phyloP scores from a whole-genome alignment of 345 rosid species.

The Citrus hindsii region DNA sequence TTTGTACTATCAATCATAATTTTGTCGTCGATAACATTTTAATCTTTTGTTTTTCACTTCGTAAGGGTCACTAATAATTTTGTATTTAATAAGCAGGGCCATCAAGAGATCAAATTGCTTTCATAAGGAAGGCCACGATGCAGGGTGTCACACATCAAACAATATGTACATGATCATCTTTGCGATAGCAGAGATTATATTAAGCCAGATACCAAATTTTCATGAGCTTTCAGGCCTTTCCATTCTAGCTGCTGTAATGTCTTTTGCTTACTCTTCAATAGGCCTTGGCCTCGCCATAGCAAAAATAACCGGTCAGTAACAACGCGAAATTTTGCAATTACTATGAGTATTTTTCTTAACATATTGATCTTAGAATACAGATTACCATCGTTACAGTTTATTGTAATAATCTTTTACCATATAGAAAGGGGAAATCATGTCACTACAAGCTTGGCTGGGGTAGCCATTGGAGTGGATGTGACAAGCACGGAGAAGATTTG shows the following conservation, averaged over 20 bases:
- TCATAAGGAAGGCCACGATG: constrained; percentile 61
- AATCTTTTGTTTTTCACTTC: too few relatives aligned
- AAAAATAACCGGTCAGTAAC: constrained; percentile 31
- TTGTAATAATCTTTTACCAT: not conserved
- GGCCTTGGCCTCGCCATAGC: constrained; percentile 78
- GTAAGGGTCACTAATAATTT: not conserved
- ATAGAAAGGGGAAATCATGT: constrained; percentile 31
- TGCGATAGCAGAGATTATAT: constrained; percentile 51
- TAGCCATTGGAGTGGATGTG: constrained; percentile 57
- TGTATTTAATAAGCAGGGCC: constrained; percentile 42
- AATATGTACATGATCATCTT: constrained; percentile 61
- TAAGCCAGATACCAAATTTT: constrained; percentile 84
- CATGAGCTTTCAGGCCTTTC: constrained; percentile 86
- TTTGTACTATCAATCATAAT: not conserved
- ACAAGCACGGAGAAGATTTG: constrained; percentile 69
- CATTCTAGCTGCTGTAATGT: constrained; percentile 75
- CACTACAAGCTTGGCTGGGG: constrained; percentile 54
- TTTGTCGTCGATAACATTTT: not conserved
- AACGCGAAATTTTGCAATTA: not conserved
- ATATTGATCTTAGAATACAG: not conserved
- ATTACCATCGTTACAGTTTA: not conserved
- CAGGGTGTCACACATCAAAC: constrained; percentile 48
- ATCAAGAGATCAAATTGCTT: constrained; percentile 69
- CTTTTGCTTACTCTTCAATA: constrained; percentile 68
- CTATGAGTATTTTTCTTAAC: not conserved